Evolutionary conservation across 768 basidiomycete genomes (phyloP), one percentile per base, ranked within the genome.

Genomic region (Auriscalpium orientale): DNA sequence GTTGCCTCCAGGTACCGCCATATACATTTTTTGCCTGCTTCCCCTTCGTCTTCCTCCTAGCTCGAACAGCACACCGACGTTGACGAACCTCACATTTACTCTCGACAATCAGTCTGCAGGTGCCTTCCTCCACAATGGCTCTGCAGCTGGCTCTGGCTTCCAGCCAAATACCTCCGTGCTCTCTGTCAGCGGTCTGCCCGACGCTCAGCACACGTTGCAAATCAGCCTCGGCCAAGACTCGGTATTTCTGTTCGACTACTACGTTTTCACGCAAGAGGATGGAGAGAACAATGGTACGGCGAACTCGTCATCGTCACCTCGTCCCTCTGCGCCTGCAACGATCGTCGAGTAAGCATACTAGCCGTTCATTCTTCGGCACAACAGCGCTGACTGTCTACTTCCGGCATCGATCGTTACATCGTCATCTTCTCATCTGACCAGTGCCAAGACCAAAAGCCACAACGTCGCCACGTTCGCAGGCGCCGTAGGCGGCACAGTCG

Each of bases 401-500:
- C 62, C 37, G 46, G 40, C 15, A 37, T 53, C 53, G 48, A 43
- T 59, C 37, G 16, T 46, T 10, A 40, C 61, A 48, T 52, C 58
- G 52, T 61, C 52, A 45, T 51, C 40, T 49, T 64, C 60, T 63
- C 62, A 21, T 51, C 60, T 12, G 44, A 51, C 52, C 22, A 55
- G 55, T 3, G 46, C 50, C 34, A 49, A 49, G 13, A 28, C 51
- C 33, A 67, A 68, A 58, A 52, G 60, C 35, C 63, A 68, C 55
- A 67, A 67, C 50, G 59, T 67, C 49, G 75, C 72, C 15, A 80
- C 81, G 7, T 82, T 84, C 62, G 80, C 71, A 1, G 79, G 74
- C n/a, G 79, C 77, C 1, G 71, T 83, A 21, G 79, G 78, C 0
- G 77, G 78, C 33, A 74, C 71, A 34, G 72, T 80, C 16, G 81